These are phyloP conservation scores for Leucogyrophana mollusca DNA, from an alignment of 768 basidiomycete species.

Conservation along the genomic window DNA sequence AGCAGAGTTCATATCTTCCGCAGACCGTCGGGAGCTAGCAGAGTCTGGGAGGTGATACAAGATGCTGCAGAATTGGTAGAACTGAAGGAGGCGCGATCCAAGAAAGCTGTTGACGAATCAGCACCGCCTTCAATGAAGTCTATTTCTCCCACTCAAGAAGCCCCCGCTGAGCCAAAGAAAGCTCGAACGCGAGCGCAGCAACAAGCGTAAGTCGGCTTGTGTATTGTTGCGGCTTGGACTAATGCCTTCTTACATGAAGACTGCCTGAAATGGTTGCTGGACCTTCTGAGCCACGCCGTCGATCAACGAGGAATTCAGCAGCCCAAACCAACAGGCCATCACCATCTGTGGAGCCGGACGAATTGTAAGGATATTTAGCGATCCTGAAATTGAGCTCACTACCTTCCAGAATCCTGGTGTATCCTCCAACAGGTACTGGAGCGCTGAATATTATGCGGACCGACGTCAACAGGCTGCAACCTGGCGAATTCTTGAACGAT, in stretches of 20 bases:
- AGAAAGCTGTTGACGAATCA: not conserved
- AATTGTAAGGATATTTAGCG: conserved; percentile 49
- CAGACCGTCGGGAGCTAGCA: conserved; percentile 14
- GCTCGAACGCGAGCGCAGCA: conserved; percentile 5
- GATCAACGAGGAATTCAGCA: conserved; percentile 35
- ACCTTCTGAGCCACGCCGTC: conserved; percentile 19
- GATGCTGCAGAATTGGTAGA: conserved; percentile 14
- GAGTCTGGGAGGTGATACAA: conserved; percentile 14
- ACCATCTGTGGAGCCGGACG: conserved; percentile 49
- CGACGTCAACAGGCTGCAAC: conserved; percentile 71
- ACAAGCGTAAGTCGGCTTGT: conserved; percentile 14
- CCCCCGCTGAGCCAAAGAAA: too few species aligned
- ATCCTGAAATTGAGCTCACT: conserved; percentile 4
- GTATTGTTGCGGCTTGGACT: too few species aligned
- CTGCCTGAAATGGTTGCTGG: too few species aligned
- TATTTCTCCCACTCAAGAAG: conserved; percentile 9
- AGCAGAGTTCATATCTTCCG: not conserved
- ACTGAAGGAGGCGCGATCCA: conserved; percentile 12
- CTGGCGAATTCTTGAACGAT: conserved; percentile 91
- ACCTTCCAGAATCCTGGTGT: conserved; percentile 63
- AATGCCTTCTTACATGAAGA: too few species aligned
- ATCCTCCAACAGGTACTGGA: conserved; percentile 67
- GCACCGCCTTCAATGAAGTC: not conserved
- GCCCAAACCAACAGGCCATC: conserved; percentile 14
- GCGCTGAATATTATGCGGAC: conserved; percentile 80